These are phyloP conservation scores for Penicillium sp. DNA, from an alignment of 2,329 filamentous ascomycete genomes.

Conservation along the genomic window DNA sequence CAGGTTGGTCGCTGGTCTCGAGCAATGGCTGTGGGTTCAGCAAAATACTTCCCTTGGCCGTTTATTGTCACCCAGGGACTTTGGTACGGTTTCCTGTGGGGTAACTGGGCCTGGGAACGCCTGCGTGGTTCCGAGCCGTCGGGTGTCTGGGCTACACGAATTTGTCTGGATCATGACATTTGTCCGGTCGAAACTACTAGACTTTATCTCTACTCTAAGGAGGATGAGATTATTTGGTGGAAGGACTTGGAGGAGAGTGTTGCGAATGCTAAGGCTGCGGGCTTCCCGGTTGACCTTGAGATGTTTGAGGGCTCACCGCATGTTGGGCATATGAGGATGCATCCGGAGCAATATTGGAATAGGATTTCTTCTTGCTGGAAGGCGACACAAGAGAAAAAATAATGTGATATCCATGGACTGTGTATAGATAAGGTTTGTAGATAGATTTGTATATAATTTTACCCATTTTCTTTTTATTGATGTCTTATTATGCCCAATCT, in stretches of 20 bases:
- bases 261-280: constrained; percentile 36
- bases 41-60: constrained; percentile 45
- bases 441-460: background rate
- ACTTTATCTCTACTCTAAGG: constrained; percentile 26
- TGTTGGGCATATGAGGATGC: constrained; percentile 61
- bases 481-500: too few species aligned
- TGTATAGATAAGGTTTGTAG: background rate
- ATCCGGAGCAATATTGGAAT: constrained; percentile 61
- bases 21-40: constrained; percentile 55
- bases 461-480: background rate
- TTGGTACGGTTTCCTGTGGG: constrained; percentile 48
- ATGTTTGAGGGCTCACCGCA: constrained; percentile 61
- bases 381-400: constrained; percentile 2
- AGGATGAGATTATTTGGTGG: constrained; percentile 27
- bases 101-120: constrained; percentile 31
- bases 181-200: constrained; percentile 10
- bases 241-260: constrained; percentile 25
- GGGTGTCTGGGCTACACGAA: constrained; percentile 20
- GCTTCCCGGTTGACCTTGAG: constrained; percentile 53
- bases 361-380: constrained; percentile 19
- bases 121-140: constrained; percentile 17
- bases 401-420: background rate
- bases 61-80: constrained; percentile 50
- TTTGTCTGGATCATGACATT: constrained; percentile 16
- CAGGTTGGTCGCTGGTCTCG: constrained; percentile 52